phyloP scores from a whole-genome alignment of 163 green algal genomes.

The Scenedesmus sp. region DNA sequence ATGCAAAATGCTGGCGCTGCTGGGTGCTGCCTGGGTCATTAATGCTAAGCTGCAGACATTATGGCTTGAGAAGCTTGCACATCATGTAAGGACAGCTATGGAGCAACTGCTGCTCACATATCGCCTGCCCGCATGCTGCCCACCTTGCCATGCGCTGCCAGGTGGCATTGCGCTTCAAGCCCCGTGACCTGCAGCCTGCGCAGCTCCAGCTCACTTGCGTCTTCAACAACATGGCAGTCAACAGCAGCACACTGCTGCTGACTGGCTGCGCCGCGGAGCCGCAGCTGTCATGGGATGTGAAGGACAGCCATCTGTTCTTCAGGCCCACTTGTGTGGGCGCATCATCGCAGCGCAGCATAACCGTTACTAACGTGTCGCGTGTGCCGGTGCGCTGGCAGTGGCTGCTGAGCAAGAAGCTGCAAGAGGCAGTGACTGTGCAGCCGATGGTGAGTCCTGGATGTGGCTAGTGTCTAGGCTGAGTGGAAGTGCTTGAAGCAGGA shows the following conservation, averaged over 20 bases:
- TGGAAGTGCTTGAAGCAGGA: too few species aligned
- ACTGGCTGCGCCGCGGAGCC: slow-evolving; percentile 59
- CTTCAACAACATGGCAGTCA: slow-evolving; percentile 67
- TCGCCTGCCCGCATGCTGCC: neutral
- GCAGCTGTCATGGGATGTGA: slow-evolving; percentile 43
- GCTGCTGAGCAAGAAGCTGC: slow-evolving; percentile 60
- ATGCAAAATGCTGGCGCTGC: too few species aligned
- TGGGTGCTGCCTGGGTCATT: too few species aligned
- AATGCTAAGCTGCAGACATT: too few species aligned
- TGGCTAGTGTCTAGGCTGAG: too few species aligned
- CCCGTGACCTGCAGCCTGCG: slow-evolving; percentile 31
- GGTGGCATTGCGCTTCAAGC: slow-evolving; percentile 68
- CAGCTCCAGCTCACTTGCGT: slow-evolving; percentile 29
- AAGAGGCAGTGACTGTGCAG: slow-evolving; percentile 57
- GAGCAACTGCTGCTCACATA: neutral
- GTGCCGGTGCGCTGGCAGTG: slow-evolving; percentile 68
- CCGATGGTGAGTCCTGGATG: slow-evolving; percentile 31
- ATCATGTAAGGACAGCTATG: neutral
- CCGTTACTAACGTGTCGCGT: slow-evolving; percentile 70
- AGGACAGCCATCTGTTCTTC: slow-evolving; percentile 64
- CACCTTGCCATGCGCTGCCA: slow-evolving; percentile 7
- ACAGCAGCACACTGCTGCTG: slow-evolving; percentile 62
- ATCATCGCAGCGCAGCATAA: slow-evolving; percentile 60
- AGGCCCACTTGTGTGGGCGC: slow-evolving; percentile 85
- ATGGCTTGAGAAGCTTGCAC: neutral